Conservation (phyloP, 2,329 filamentous ascomycete species). For the Cladosporium sp. region DNA sequence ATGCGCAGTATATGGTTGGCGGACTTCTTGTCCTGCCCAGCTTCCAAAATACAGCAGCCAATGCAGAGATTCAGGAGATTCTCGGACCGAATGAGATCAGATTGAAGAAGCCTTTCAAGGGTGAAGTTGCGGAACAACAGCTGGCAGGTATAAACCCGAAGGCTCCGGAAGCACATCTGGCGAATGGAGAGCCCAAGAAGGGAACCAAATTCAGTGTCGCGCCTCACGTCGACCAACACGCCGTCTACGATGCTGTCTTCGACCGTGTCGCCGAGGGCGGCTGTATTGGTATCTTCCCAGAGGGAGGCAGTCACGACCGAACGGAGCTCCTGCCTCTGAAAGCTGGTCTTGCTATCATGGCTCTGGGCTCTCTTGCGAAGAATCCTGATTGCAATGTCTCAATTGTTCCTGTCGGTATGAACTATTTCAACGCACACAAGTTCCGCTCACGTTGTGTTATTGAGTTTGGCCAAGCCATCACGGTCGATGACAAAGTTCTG, state of each 20-base stretch:
- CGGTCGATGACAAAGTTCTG: constrained; percentile 79
- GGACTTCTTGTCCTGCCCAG: constrained; percentile 87
- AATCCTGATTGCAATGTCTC: constrained; percentile 85
- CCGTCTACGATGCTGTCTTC: constrained; percentile 93
- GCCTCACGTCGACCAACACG: constrained; percentile 89
- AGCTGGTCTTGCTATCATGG: constrained; percentile 97
- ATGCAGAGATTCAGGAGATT: constrained; percentile 81
- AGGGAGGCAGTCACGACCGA: constrained; percentile 93
- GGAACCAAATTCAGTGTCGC: constrained; percentile 85
- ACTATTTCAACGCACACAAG: constrained; percentile 99
- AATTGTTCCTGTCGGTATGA: constrained; percentile 97
- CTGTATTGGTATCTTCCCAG: constrained; percentile 94
- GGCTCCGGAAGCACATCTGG: constrained; percentile 42
- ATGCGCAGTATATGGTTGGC: constrained; percentile 71
- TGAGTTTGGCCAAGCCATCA: constrained; percentile 88
- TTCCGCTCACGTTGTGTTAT: constrained; percentile 94
- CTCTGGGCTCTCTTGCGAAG: constrained; percentile 81
- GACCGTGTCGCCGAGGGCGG: constrained; percentile 77
- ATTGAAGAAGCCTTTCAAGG: constrained; percentile 85
- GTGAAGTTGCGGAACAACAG: constrained; percentile 72
- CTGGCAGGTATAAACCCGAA: constrained; percentile 79
- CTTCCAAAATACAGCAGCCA: constrained; percentile 77
- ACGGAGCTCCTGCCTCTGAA: constrained; percentile 90
- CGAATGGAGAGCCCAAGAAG: constrained; percentile 61
- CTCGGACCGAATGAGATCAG: constrained; percentile 77